Evolutionary conservation across 805 yeast species (phyloP).

Genomic region (Blastobotrys peoriensis): DNA sequence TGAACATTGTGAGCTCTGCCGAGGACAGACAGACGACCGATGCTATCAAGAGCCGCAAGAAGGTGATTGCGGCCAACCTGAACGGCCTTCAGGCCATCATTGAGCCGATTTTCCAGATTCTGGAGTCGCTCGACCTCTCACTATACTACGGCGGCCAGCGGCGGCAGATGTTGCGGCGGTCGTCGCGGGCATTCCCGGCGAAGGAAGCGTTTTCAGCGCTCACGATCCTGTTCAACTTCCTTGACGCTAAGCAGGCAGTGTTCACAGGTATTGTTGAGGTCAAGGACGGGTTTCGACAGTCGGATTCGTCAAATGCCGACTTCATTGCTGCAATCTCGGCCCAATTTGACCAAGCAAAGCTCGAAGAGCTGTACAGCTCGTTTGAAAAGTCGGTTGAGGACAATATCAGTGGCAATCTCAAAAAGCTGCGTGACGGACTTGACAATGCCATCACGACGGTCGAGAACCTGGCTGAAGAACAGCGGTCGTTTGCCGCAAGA

Average conservation of each 20-base stretch:
- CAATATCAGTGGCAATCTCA: slow-evolving; percentile 11
- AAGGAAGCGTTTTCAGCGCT: slow-evolving; percentile 5
- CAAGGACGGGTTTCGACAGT: slow-evolving; percentile 9
- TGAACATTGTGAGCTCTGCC: background rate
- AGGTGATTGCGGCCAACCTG: slow-evolving; percentile 13
- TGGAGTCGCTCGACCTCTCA: slow-evolving; percentile 28
- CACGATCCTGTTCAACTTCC: slow-evolving; percentile 53
- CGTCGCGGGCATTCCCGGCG: slow-evolving; percentile 3
- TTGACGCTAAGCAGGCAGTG: slow-evolving; percentile 64
- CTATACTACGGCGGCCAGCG: slow-evolving; percentile 15
- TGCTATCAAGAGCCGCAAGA: slow-evolving; percentile 13
- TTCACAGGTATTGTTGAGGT: slow-evolving; percentile 34
- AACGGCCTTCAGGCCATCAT: slow-evolving; percentile 13
- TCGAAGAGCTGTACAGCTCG: slow-evolving; percentile 15
- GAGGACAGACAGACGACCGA: slow-evolving; percentile 6
- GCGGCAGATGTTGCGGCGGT: slow-evolving; percentile 5
- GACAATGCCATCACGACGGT: slow-evolving; percentile 5
- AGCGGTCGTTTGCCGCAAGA: background rate
- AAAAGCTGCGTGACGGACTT: slow-evolving; percentile 5
- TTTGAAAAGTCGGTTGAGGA: slow-evolving; percentile 12
- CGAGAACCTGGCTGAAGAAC: slow-evolving; percentile 8
- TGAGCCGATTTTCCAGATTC: slow-evolving; percentile 30
- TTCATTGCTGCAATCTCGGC: slow-evolving; percentile 16
- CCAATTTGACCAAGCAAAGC: slow-evolving; percentile 9
- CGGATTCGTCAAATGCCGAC: slow-evolving; percentile 14